phyloP scores from a whole-genome alignment of 2,329 filamentous ascomycete genomes.

The Aspergillus caelatus region DNA sequence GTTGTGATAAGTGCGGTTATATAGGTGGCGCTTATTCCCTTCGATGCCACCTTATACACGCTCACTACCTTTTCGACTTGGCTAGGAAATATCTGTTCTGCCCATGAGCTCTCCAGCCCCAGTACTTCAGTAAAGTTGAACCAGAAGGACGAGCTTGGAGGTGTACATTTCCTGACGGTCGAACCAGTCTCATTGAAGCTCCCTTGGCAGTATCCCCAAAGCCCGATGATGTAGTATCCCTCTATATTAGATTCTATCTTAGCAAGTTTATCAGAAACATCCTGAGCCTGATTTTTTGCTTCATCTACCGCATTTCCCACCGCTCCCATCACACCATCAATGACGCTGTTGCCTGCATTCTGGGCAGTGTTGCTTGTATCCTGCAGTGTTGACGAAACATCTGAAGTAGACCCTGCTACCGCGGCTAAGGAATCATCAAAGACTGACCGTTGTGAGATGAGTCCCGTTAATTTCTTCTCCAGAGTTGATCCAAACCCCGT shows the following conservation, averaged over 20 bases:
- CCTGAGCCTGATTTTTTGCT: neutral
- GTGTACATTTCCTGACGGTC: neutral
- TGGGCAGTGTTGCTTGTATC: neutral
- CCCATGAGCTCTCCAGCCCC: neutral
- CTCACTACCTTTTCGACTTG: neutral
- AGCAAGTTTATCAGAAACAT: neutral
- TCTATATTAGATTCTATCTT: neutral
- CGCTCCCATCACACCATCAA: neutral
- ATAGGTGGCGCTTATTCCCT: constrained; percentile 1
- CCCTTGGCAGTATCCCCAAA: constrained; percentile 3
- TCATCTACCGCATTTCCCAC: neutral
- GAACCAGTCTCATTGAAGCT: neutral
- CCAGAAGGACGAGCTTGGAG: neutral
- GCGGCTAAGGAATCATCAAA: neutral
- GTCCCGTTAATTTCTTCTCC: neutral
- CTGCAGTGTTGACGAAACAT: neutral
- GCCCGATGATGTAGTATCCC: neutral
- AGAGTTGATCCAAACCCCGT: neutral
- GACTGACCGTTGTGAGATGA: neutral
- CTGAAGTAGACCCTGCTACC: neutral
- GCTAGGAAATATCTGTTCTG: neutral
- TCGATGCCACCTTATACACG: constrained; percentile 2
- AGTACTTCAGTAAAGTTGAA: constrained; percentile 4
- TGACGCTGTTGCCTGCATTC: neutral
- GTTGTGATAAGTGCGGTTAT: neutral